These are phyloP conservation scores for Solanum appendiculatum DNA, from an alignment of 257 asterid genomes.

Conservation along the genomic window DNA sequence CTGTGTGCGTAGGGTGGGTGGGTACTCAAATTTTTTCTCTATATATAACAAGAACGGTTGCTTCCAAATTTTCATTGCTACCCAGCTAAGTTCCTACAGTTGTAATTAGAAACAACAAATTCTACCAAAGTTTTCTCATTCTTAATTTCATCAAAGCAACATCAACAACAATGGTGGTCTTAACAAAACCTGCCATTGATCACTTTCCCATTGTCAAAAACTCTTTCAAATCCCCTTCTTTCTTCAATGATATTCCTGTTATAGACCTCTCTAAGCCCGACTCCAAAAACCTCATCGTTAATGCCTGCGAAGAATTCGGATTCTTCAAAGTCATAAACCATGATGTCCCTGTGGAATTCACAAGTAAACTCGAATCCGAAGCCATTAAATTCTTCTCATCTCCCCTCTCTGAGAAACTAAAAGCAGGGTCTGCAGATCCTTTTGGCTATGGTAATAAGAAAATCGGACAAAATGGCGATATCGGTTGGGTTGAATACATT, in stretches of 20 bases:
- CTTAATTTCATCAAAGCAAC: not conserved
- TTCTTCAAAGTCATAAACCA: slow-evolving; percentile 17
- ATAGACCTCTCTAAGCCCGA: slow-evolving; percentile 13
- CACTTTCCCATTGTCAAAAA: slow-evolving; percentile 15
- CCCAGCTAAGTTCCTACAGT: not conserved
- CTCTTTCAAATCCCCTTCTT: not conserved
- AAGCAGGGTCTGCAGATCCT: slow-evolving; percentile 7
- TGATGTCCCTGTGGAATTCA: not conserved
- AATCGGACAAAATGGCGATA: slow-evolving; percentile 16
- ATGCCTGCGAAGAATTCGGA: slow-evolving; percentile 16
- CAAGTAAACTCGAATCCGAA: slow-evolving; percentile 4
- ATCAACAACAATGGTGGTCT: not conserved
- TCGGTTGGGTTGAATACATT: slow-evolving; percentile 22
- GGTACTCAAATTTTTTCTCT: not conserved
- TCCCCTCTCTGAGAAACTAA: slow-evolving; percentile 6
- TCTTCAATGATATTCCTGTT: not conserved
- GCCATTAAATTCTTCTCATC: slow-evolving; percentile 6
- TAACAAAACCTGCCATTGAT: slow-evolving; percentile 9
- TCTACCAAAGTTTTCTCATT: not conserved
- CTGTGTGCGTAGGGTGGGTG: not conserved
- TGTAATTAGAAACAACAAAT: too few species aligned
- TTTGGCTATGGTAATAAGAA: slow-evolving; percentile 16
- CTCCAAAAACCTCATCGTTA: slow-evolving; percentile 6
- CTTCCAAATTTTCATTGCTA: not conserved
- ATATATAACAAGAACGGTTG: not conserved